Evolutionary conservation across 768 basidiomycete genomes (phyloP).

Genomic region (Boletus sp.): DNA sequence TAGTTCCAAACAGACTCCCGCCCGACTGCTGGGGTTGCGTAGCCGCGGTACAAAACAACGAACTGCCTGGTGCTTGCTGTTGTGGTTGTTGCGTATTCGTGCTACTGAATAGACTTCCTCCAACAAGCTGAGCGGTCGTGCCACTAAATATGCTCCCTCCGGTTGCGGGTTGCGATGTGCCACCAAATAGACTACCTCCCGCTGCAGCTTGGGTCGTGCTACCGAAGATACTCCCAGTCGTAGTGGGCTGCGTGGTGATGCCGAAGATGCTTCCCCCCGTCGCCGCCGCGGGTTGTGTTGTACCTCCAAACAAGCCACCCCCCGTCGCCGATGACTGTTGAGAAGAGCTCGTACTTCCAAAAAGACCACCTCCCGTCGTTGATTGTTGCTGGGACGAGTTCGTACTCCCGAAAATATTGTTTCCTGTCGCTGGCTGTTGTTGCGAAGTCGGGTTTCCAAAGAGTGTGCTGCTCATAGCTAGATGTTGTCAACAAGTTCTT

Average conservation of each 20-base stretch:
- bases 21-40: slow-evolving; percentile 21
- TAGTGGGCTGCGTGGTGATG: slow-evolving; percentile 10
- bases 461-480: slow-evolving; percentile 14
- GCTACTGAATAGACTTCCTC: slow-evolving; percentile 24
- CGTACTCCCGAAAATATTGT: slow-evolving; percentile 25
- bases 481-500: not conserved
- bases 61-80: slow-evolving; percentile 11
- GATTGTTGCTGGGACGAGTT: slow-evolving; percentile 26
- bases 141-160: slow-evolving; percentile 23
- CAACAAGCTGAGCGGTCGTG: slow-evolving; percentile 21
- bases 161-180: slow-evolving; percentile 14
- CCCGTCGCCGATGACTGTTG: slow-evolving; percentile 16
- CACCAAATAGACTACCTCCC: slow-evolving; percentile 23
- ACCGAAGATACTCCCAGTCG: slow-evolving; percentile 14
- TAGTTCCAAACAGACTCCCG: slow-evolving; percentile 17
- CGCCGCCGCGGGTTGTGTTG: slow-evolving; percentile 9
- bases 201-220: slow-evolving; percentile 2
- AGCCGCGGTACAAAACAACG: slow-evolving; percentile 21
- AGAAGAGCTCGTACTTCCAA: slow-evolving; percentile 11
- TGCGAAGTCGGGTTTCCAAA: slow-evolving; percentile 25
- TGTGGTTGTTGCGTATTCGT: slow-evolving; percentile 16
- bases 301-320: slow-evolving; percentile 15
- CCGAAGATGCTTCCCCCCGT: slow-evolving; percentile 12
- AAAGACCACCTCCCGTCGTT: slow-evolving; percentile 14
- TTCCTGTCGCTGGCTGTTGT: slow-evolving; percentile 22